These are phyloP conservation scores for Capsella rubella DNA, from an alignment of 441 rosid genomes.

Conservation along the genomic window DNA sequence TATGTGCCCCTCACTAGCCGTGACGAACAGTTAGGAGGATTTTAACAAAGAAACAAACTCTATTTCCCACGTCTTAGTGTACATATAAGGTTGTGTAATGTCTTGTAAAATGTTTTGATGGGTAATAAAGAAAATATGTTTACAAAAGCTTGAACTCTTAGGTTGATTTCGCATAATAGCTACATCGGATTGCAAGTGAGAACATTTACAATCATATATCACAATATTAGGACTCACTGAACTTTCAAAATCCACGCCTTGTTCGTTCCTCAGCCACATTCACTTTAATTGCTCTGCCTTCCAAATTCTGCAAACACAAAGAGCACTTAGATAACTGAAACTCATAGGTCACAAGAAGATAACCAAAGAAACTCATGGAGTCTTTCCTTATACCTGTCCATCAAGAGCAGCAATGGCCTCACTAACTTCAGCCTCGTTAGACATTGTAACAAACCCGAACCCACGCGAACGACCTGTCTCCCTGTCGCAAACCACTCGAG, in stretches of 20 bases:
- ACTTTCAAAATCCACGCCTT: not conserved
- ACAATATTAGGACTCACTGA: not conserved
- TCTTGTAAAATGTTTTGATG: conserved; percentile 20
- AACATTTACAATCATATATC: not conserved
- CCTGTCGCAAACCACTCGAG: not conserved
- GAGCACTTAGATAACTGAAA: not conserved
- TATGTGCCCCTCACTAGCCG: conserved; percentile 93
- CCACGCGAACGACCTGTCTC: conserved; percentile 10
- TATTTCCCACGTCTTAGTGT: conserved; percentile 31
- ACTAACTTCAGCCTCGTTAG: not conserved
- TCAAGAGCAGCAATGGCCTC: not conserved
- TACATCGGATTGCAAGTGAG: not conserved
- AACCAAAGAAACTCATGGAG: conserved; percentile 8
- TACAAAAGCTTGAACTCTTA: not conserved
- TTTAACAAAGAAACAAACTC: conserved; percentile 28
- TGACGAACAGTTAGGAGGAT: conserved; percentile 71
- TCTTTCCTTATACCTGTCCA: conserved; percentile 51
- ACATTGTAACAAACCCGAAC: not conserved
- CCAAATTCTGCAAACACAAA: conserved; percentile 43
- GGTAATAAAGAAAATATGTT: conserved; percentile 20
- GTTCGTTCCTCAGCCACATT: conserved; percentile 47
- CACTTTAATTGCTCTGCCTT: conserved; percentile 53
- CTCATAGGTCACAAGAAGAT: not conserved
- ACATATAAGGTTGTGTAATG: conserved; percentile 32
- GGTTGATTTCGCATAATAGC: not conserved